A percentile compares a stretch with the other conserved stretches of the same genome.
Conservation (phyloP, 1,284 basidiomycete species). For the Gomphus sp. region DNA sequence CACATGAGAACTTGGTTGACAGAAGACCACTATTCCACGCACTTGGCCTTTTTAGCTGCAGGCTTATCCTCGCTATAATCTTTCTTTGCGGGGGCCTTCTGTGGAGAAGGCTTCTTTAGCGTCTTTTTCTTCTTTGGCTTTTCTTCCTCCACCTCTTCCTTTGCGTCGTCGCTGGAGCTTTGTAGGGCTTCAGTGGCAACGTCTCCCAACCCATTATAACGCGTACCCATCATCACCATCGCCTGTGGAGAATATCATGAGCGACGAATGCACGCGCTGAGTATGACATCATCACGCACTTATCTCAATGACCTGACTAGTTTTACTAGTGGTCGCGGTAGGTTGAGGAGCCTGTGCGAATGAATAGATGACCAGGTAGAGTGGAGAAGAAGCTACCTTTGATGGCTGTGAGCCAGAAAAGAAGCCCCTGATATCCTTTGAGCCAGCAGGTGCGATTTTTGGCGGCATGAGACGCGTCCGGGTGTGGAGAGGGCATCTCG, state of each 20-base stretch:
- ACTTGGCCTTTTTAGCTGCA: constrained; percentile 1
- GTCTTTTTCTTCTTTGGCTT: neutral
- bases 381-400: neutral
- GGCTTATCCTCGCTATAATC: constrained; percentile 10
- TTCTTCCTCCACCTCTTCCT: constrained; percentile 10
- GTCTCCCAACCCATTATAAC: neutral
- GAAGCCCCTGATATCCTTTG: neutral
- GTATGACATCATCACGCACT: neutral
- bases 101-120: constrained; percentile 5
- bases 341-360: neutral
- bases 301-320: constrained; percentile 1
- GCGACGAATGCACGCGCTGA: neutral
- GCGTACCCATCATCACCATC: neutral
- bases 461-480: neutral
- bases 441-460: neutral
- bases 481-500: too few relatives aligned
- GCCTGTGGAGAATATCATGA: neutral
- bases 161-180: constrained; percentile 15
- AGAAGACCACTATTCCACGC: neutral
- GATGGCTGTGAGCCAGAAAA: neutral
- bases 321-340: neutral
- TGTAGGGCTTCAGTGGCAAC: neutral
- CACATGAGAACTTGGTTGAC: neutral
- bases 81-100: constrained; percentile 15
- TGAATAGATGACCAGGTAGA: neutral